Conservation (phyloP, 805 yeast species). For the Candida corydali region DNA sequence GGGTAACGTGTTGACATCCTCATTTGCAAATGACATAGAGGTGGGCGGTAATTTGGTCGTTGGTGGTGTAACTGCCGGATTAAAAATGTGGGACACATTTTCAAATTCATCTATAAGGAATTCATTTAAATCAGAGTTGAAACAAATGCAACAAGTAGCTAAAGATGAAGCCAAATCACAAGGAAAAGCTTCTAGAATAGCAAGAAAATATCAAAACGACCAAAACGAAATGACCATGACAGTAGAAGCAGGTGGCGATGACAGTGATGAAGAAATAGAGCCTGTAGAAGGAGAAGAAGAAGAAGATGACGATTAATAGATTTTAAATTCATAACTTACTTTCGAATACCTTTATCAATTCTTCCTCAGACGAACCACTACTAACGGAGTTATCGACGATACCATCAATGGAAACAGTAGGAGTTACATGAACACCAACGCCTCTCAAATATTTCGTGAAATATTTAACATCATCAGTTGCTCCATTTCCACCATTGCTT, state of each 20-base stretch:
- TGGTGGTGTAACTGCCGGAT: conserved; percentile 81
- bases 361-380: conserved; percentile 49
- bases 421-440: conserved; percentile 80
- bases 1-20: conserved; percentile 80
- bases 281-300: conserved; percentile 15
- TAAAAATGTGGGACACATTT: conserved; percentile 92
- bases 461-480: conserved; percentile 63
- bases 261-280: conserved; percentile 43
- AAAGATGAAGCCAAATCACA: conserved; percentile 48
- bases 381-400: conserved; percentile 54
- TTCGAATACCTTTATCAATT: conserved; percentile 36
- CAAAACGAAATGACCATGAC: conserved; percentile 54
- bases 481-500: conserved; percentile 54
- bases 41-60: conserved; percentile 78
- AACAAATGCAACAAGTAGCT: conserved; percentile 51
- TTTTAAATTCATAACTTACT: conserved; percentile 2
- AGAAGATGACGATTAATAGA: conserved; percentile 12
- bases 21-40: conserved; percentile 85
- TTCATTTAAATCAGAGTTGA: conserved; percentile 59
- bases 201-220: conserved; percentile 59
- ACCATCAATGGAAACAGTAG: conserved; percentile 73
- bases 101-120: conserved; percentile 75
- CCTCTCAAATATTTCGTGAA: conserved; percentile 72
- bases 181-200: conserved; percentile 68
- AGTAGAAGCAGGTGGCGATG: conserved; percentile 62